These are phyloP conservation scores for Sporobolomyces roseus DNA, from an alignment of 768 basidiomycete species.

Conservation along the genomic window DNA sequence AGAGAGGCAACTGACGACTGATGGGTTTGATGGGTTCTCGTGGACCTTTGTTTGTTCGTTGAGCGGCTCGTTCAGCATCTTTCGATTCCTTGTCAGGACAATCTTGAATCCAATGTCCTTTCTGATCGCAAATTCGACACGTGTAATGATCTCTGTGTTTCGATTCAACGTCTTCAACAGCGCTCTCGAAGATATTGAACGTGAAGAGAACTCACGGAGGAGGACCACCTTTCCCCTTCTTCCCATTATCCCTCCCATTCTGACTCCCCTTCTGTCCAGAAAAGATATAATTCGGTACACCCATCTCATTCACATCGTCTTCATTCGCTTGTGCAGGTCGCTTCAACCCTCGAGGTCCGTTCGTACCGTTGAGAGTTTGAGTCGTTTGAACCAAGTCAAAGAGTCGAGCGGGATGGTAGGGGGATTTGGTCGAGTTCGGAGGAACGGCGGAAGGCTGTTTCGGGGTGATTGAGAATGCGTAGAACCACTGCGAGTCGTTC, in stretches of 20 bases:
- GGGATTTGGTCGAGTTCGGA: slow-evolving; percentile 58
- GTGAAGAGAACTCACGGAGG: slow-evolving; percentile 20
- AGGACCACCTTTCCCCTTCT: slow-evolving; percentile 52
- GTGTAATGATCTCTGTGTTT: slow-evolving; percentile 60
- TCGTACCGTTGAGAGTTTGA: slow-evolving; percentile 45
- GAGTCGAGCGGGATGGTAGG: slow-evolving; percentile 40
- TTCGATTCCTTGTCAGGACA: slow-evolving; percentile 55
- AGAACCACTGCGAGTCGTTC: slow-evolving; percentile 71
- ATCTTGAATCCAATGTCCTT: slow-evolving; percentile 75
- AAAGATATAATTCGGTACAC: slow-evolving; percentile 47
- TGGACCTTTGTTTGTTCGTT: slow-evolving; percentile 47
- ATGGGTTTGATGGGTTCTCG: slow-evolving; percentile 70
- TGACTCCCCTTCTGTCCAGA: slow-evolving; percentile 22
- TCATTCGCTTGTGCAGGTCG: slow-evolving; percentile 42
- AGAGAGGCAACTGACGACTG: slow-evolving; percentile 58
- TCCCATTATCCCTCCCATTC: slow-evolving; percentile 36
- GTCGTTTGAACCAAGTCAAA: slow-evolving; percentile 43
- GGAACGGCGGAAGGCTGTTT: slow-evolving; percentile 52
- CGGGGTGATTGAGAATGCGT: slow-evolving; percentile 82
- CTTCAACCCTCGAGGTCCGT: slow-evolving; percentile 47
- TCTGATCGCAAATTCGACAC: slow-evolving; percentile 74
- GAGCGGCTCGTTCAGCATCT: slow-evolving; percentile 55
- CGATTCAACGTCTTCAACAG: too few species aligned
- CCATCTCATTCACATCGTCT: slow-evolving; percentile 44
- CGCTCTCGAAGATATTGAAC: too few species aligned